A percentile compares a stretch with the other conserved stretches of the same genome.
Conservation (phyloP, 176 grass and related monocot genomes). For the Tuctoria greenei region DNA sequence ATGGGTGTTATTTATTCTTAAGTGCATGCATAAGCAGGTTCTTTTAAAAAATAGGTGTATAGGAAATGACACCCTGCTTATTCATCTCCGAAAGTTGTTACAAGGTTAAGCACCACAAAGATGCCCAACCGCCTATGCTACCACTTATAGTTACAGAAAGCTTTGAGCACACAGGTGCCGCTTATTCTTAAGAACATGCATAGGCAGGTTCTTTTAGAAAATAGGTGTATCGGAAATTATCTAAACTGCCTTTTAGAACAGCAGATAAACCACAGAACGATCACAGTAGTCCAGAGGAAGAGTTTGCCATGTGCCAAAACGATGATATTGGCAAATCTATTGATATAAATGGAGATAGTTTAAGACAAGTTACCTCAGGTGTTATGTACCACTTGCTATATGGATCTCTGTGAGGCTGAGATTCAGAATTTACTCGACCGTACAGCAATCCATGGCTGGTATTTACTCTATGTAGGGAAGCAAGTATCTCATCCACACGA, state of each 20-base stretch:
- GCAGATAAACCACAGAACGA: constrained; percentile 2
- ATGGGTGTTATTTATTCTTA: neutral
- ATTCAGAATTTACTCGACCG: constrained; percentile 87
- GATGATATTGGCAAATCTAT: neutral
- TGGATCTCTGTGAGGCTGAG: constrained; percentile 86
- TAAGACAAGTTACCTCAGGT: constrained; percentile 62
- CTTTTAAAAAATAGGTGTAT: neutral
- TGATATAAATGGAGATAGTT: neutral
- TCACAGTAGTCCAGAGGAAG: neutral
- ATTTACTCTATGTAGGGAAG: constrained; percentile 61
- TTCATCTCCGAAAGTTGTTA: neutral
- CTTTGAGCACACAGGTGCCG: neutral
- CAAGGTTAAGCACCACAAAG: neutral
- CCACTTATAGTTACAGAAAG: neutral
- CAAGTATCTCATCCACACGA: constrained; percentile 87
- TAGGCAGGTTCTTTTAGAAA: neutral
- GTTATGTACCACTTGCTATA: constrained; percentile 99
- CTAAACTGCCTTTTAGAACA: neutral
- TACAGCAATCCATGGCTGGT: constrained; percentile 70
- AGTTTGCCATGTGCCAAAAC: neutral
- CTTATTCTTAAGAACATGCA: neutral
- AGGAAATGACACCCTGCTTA: neutral
- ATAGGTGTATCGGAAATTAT: neutral
- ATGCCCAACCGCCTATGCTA: neutral
- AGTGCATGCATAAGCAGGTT: neutral